These are phyloP conservation scores for Aspergillus kassunensis DNA, from an alignment of 495 filamentous ascomycete species.

Conservation along the genomic window DNA sequence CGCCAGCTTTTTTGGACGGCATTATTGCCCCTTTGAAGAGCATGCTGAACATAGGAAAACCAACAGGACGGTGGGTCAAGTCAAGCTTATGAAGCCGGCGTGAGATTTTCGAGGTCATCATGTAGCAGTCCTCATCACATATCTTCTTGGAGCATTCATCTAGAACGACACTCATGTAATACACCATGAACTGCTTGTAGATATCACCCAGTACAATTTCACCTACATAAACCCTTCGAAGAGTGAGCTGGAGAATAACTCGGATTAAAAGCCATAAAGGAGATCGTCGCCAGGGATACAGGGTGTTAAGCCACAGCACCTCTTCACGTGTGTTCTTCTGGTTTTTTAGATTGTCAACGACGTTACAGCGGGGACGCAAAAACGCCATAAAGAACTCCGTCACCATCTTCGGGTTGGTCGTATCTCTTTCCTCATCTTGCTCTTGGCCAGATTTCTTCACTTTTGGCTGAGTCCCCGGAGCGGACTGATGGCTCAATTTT, in stretches of 20 bases:
- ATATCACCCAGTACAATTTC: background rate
- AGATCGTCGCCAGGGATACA: slow-evolving; percentile 52
- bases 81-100: slow-evolving; percentile 46
- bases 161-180: slow-evolving; percentile 44
- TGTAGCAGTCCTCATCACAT: slow-evolving; percentile 32
- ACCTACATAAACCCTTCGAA: background rate
- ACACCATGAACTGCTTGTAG: slow-evolving; percentile 59
- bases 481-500: slow-evolving; percentile 40
- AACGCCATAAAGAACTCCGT: slow-evolving; percentile 51
- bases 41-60: slow-evolving; percentile 8
- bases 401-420: slow-evolving; percentile 49
- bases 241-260: slow-evolving; percentile 43
- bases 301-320: slow-evolving; percentile 43
- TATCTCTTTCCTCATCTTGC: slow-evolving; percentile 51
- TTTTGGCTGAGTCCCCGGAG: slow-evolving; percentile 32
- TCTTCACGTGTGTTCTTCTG: slow-evolving; percentile 61
- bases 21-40: slow-evolving; percentile 5
- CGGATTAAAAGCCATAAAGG: slow-evolving; percentile 58
- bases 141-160: slow-evolving; percentile 6
- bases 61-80: slow-evolving; percentile 1
- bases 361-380: slow-evolving; percentile 39
- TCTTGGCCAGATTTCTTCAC: slow-evolving; percentile 8
- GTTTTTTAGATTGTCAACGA: slow-evolving; percentile 28
- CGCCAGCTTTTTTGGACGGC: too few relatives aligned
- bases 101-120: slow-evolving; percentile 50